A percentile compares a stretch with the other conserved stretches of the same genome.
Conservation (phyloP, 257 asterid genomes). For the Apocynum venetum region DNA sequence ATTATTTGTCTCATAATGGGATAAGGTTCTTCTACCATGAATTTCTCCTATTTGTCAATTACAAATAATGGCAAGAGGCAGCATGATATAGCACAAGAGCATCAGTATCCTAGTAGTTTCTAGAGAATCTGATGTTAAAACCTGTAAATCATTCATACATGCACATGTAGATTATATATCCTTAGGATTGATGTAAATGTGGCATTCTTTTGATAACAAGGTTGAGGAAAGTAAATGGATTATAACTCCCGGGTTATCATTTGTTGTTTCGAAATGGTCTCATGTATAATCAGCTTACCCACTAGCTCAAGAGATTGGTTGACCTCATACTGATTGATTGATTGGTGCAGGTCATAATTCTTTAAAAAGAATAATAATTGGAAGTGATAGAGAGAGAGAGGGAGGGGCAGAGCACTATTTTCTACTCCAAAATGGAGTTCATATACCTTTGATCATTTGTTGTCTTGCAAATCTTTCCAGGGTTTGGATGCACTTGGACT, state of each 20-base stretch:
- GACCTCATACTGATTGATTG: not conserved
- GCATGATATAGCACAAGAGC: not conserved
- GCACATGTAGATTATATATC: not conserved
- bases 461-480: conserved; percentile 33
- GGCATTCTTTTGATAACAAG: too few relatives aligned
- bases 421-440: not conserved
- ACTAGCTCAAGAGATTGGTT: not conserved
- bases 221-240: not conserved
- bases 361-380: not conserved
- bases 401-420: not conserved
- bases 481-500: conserved; percentile 95
- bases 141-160: not conserved
- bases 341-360: not conserved
- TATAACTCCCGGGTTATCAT: not conserved
- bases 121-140: not conserved
- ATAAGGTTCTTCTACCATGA: not conserved
- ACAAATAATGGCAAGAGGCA: not conserved
- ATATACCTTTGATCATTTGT: conserved; percentile 4
- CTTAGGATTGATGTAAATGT: not conserved
- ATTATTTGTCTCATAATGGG: not conserved
- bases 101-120: not conserved
- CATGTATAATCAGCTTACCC: too few relatives aligned
- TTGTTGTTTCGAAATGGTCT: too few relatives aligned
- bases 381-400: too few relatives aligned
- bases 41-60: not conserved